Evolutionary conservation across 805 yeast species (phyloP), one percentile per base, ranked within the genome.

Genomic region (Kuraishia hungarica): DNA sequence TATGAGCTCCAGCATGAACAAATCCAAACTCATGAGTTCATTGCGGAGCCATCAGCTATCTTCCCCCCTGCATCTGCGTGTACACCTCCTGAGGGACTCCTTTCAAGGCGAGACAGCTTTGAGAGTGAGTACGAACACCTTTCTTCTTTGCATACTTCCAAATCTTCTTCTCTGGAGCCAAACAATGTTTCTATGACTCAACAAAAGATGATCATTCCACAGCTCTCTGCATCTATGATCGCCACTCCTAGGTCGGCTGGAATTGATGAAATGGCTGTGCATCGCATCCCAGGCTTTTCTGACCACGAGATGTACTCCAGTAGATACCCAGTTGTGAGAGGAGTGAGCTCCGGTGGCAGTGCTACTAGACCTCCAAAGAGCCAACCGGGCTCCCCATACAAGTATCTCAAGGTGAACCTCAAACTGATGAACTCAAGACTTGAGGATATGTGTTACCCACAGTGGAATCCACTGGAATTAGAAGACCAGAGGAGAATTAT

Each of bases 331-430:
- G 76, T 82, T 3, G 72, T 81, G 7, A 70, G 87, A 58, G 87
- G 87, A 15, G 68, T 81, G 6, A 76, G 80, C 35, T 80, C 84
- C 2, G 86, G 87, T 21, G 86, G 86, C 0, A 70, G 80, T 39
- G 70, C 75, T 15, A 77, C 83, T 1, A 73, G 78, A 54, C 86
- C 86, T 1, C 86, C 86, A 23, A 77, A 74, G 58, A 53, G 53
- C 21, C 17, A 19, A 13, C 52, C 46, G 17, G 24, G 28, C 29
- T 35, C 55, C 46, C 39, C 55, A 35, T 60, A 72, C 26, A 59
- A 66, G 48, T 73, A 63, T 60, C 58, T 70, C 2, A 83, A 83
- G n/a, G 84, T 80, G 39, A 72, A 72, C 54, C 67, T 83, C 51
- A 66, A 70, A n/a, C 61, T 82, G 8, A 56, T 66, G 20, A 77